phyloP scores from a whole-genome alignment of 345 rosid genomes.

The Syzygium grande region DNA sequence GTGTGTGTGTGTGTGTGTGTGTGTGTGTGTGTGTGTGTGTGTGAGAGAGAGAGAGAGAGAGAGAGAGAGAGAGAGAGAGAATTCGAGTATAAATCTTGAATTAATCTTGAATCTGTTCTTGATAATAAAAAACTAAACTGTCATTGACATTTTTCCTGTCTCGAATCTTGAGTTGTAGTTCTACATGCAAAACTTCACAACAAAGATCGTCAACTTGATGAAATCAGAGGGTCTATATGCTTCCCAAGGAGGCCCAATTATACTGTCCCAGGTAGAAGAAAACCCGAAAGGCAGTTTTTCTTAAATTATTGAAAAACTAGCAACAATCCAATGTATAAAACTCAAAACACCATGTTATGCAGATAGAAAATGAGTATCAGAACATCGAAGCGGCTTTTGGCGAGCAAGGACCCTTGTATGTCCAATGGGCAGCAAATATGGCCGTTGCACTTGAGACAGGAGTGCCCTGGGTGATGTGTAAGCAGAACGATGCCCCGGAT shows the following conservation, averaged over 20 bases:
- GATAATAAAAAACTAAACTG: not conserved
- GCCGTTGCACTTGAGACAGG: slow-evolving; percentile 66
- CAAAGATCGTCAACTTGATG: slow-evolving; percentile 68
- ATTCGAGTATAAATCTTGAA: not conserved
- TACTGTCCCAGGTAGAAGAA: slow-evolving; percentile 65
- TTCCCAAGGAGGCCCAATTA: slow-evolving; percentile 95
- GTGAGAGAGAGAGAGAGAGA: not conserved
- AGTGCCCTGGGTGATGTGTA: slow-evolving; percentile 99
- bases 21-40: too few relatives aligned
- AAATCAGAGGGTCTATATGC: slow-evolving; percentile 70
- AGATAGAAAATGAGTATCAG: slow-evolving; percentile 90
- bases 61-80: not conserved
- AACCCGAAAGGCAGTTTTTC: not conserved
- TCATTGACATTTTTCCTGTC: not conserved
- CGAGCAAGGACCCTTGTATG: slow-evolving; percentile 49
- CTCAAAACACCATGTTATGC: not conserved
- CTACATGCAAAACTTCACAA: slow-evolving; percentile 64
- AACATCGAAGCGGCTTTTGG: slow-evolving; percentile 43
- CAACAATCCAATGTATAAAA: not conserved
- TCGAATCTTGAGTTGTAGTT: slow-evolving; percentile 14
- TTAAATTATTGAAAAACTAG: not conserved
- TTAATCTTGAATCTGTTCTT: not conserved
- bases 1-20: not conserved
- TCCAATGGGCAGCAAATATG: slow-evolving; percentile 77
- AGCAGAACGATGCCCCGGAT: slow-evolving; percentile 81